A percentile compares a stretch with the other conserved stretches of the same genome.
Conservation (phyloP, 768 basidiomycete species). For the Baorangia bicolor region DNA sequence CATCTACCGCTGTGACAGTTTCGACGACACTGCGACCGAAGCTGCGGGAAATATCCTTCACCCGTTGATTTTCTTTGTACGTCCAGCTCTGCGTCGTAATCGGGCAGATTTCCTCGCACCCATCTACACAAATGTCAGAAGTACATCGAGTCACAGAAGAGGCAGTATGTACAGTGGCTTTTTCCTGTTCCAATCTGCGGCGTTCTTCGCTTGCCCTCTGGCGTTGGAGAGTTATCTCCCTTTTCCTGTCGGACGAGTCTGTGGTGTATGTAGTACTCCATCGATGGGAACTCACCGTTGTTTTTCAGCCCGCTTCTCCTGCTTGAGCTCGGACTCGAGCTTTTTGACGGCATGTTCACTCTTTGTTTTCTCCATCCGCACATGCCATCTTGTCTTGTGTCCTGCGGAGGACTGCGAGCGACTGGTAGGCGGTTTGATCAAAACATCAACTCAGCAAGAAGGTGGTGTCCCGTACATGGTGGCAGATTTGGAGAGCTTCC, state of each 20-base stretch:
- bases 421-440: constrained; percentile 35
- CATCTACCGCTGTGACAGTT: constrained; percentile 1
- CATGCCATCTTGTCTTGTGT: constrained; percentile 68
- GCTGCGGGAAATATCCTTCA: constrained; percentile 32
- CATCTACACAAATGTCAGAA: constrained; percentile 50
- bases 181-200: constrained; percentile 47
- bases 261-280: background rate
- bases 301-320: constrained; percentile 71
- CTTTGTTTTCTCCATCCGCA: constrained; percentile 67
- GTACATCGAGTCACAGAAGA: background rate
- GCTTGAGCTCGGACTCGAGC: constrained; percentile 68
- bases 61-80: constrained; percentile 79
- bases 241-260: constrained; percentile 46
- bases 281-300: constrained; percentile 44
- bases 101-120: constrained; percentile 76
- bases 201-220: constrained; percentile 74
- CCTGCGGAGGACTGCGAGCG: constrained; percentile 67
- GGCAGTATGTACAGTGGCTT: constrained; percentile 20
- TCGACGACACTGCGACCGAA: background rate
- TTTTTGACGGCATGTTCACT: constrained; percentile 70
- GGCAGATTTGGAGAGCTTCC: constrained; percentile 54
- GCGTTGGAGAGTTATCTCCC: constrained; percentile 67
- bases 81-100: constrained; percentile 67
- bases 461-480: constrained; percentile 42
- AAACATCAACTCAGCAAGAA: background rate